Conservation (phyloP, 1,284 basidiomycete genomes). For the Cystobasidium sp. region DNA sequence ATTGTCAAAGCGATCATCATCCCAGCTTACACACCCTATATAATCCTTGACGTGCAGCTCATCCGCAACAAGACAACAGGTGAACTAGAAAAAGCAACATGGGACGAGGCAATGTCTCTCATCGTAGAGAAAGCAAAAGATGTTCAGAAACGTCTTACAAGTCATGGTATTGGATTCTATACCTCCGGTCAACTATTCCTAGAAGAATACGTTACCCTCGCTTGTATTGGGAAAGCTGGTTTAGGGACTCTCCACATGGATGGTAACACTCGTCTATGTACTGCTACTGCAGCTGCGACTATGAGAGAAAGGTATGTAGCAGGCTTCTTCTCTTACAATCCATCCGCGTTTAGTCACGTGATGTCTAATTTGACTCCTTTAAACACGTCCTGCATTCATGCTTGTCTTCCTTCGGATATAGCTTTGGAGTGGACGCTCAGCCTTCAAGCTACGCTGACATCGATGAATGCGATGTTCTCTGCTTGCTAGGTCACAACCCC, state of each 20-base stretch:
- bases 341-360: not conserved
- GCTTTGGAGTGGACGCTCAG: constrained; percentile 26
- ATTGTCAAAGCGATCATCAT: too few relatives aligned
- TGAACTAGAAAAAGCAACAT: constrained; percentile 21
- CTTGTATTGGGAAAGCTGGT: constrained; percentile 28
- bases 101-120: constrained; percentile 29
- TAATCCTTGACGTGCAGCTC: not conserved
- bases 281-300: constrained; percentile 30
- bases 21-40: too few relatives aligned
- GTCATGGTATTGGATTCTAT: constrained; percentile 33
- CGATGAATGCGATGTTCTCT: constrained; percentile 24
- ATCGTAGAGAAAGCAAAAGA: constrained; percentile 29
- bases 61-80: constrained; percentile 34
- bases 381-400: not conserved
- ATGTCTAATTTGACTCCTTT: too few relatives aligned
- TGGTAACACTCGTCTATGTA: constrained; percentile 31
- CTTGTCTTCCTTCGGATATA: not conserved
- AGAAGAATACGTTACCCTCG: constrained; percentile 34
- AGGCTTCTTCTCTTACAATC: not conserved
- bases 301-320: constrained; percentile 22
- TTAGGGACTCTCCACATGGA: constrained; percentile 36
- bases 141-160: constrained; percentile 29
- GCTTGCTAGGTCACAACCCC: constrained; percentile 25
- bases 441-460: constrained; percentile 27
- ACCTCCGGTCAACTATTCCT: constrained; percentile 35